Conservation (phyloP, 73 alveolate genomes). For the Paramecium tetraurelia region DNA sequence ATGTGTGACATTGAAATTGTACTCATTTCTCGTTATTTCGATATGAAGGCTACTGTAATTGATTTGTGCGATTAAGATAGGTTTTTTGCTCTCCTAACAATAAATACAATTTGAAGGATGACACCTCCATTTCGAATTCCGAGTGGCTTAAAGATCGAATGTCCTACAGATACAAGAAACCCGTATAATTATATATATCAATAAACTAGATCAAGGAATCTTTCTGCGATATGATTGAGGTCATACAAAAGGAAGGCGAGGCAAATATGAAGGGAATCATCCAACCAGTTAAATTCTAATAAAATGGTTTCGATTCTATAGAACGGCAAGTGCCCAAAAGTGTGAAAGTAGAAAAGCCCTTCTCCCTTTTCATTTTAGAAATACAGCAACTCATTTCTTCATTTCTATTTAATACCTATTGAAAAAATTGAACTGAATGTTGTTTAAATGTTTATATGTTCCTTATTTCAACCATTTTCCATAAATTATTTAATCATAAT, state of each 20-base stretch:
- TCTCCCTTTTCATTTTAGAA: neutral
- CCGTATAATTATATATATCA: neutral
- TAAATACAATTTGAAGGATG: neutral
- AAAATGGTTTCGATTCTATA: neutral
- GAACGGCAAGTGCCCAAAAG: neutral
- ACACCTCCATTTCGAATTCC: neutral
- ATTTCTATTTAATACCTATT: neutral
- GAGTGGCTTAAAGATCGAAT: constrained; percentile 27
- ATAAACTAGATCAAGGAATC: constrained; percentile 10
- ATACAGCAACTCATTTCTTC: neutral
- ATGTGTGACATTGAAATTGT: constrained; percentile 33
- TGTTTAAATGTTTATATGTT: neutral
- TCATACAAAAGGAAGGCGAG: neutral
- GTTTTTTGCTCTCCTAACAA: constrained; percentile 32
- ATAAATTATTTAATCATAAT: neutral
- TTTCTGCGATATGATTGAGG: neutral
- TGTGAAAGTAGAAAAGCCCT: neutral
- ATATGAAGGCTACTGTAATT: neutral
- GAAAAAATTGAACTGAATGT: neutral
- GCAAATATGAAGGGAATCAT: neutral
- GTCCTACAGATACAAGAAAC: neutral
- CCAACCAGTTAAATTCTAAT: neutral
- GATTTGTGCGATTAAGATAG: neutral
- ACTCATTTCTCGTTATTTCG: constrained; percentile 17
- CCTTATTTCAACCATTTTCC: neutral